Percentiles rank a stretch among this genome's conserved stretches.
Conservation (phyloP, 768 basidiomycete genomes). For the Tephrocybe sp. region DNA sequence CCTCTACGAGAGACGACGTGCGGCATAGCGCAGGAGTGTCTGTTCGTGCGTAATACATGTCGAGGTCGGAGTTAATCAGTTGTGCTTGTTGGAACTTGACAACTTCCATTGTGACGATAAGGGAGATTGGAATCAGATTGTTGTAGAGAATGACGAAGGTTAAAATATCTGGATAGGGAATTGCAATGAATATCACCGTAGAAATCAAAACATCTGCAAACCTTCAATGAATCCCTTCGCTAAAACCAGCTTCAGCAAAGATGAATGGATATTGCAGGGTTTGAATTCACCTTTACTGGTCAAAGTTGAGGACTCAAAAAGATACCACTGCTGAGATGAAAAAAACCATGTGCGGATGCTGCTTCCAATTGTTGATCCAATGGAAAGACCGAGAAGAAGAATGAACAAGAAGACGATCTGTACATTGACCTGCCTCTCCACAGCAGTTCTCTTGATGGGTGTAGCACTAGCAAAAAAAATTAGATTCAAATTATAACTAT, state of each 20-base stretch:
- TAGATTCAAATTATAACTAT: background rate
- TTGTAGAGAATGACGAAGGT: conserved; percentile 99
- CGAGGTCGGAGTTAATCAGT: conserved; percentile 94
- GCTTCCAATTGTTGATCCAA: conserved; percentile 90
- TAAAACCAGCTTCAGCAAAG: conserved; percentile 22
- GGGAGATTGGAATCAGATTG: conserved; percentile 97
- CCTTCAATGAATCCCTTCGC: conserved; percentile 84
- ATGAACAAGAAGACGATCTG: conserved; percentile 96
- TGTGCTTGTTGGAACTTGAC: conserved; percentile 98
- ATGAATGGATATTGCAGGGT: conserved; percentile 1
- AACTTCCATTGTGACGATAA: conserved; percentile 99
- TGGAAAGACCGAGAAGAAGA: conserved; percentile 79
- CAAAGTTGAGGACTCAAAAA: conserved; percentile 61
- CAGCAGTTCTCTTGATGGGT: conserved; percentile 94
- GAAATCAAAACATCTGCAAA: conserved; percentile 23
- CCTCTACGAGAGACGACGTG: conserved; percentile 98
- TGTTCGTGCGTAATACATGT: conserved; percentile 96
- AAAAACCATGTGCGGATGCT: conserved; percentile 93
- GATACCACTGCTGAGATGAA: conserved; percentile 87
- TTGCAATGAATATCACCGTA: conserved; percentile 15
- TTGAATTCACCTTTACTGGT: conserved; percentile 54
- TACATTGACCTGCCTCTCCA: conserved; percentile 92
- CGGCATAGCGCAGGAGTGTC: conserved; percentile 97
- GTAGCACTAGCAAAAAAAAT: conserved; percentile 65
- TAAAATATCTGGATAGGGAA: conserved; percentile 67